phyloP scores from a whole-genome alignment of 1,139 yeast species.

The Yamadazyma triangularis region DNA sequence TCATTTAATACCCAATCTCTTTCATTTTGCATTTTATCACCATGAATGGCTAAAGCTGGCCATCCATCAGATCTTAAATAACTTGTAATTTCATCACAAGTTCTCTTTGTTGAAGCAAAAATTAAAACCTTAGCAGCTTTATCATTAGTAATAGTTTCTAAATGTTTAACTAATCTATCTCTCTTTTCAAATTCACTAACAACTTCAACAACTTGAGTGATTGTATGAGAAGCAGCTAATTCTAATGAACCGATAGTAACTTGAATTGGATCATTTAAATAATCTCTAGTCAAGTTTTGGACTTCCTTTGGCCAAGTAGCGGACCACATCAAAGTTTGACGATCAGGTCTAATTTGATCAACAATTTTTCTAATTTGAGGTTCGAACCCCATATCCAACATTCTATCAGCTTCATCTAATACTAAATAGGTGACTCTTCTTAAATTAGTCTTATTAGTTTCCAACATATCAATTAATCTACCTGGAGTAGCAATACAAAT shows the following conservation, averaged over 20 bases:
- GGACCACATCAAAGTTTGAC: slow-evolving; percentile 99
- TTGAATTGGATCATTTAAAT: slow-evolving; percentile 88
- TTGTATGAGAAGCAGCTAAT: slow-evolving; percentile 93
- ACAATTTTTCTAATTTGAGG: slow-evolving; percentile 94
- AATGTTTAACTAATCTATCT: slow-evolving; percentile 80
- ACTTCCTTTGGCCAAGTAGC: slow-evolving; percentile 99
- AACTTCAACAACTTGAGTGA: slow-evolving; percentile 90
- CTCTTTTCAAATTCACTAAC: slow-evolving; percentile 88
- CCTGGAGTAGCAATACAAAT: slow-evolving; percentile 97
- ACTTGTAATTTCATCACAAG: slow-evolving; percentile 92
- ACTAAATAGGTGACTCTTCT: slow-evolving; percentile 96
- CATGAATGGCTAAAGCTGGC: slow-evolving; percentile 99
- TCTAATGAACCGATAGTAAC: slow-evolving; percentile 95
- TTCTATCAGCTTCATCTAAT: slow-evolving; percentile 93
- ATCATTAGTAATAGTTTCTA: slow-evolving; percentile 80
- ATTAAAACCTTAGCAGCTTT: slow-evolving; percentile 73
- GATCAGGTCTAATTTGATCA: slow-evolving; percentile 93
- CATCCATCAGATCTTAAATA: slow-evolving; percentile 95
- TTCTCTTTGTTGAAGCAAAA: slow-evolving; percentile 94
- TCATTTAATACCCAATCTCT: slow-evolving; percentile 98
- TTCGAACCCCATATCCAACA: slow-evolving; percentile 97
- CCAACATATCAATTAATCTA: slow-evolving; percentile 96
- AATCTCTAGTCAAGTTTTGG: slow-evolving; percentile 86
- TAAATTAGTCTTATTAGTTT: slow-evolving; percentile 89
- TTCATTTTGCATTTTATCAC: slow-evolving; percentile 96